Evolutionary conservation across 805 yeast genomes (phyloP).

Genomic region (Isabelozyma rhagii): DNA sequence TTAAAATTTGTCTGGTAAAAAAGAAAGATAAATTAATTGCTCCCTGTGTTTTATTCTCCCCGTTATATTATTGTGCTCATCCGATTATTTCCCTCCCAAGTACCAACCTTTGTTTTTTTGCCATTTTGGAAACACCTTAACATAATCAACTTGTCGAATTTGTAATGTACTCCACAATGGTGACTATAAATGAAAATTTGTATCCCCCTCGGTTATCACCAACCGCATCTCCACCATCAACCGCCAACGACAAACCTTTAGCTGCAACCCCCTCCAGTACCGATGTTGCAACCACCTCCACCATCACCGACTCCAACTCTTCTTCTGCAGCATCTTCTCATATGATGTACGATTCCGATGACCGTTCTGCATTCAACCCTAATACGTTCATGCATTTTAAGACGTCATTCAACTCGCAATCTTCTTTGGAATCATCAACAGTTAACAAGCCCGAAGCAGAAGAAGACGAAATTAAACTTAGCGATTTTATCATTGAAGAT

Average conservation of each 20-base stretch:
- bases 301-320: background rate
- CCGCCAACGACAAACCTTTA: background rate
- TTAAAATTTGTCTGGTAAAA: background rate
- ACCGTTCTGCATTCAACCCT: conserved; percentile 1
- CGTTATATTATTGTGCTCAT: background rate
- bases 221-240: background rate
- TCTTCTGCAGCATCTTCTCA: background rate
- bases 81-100: background rate
- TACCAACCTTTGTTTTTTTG: background rate
- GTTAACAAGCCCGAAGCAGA: background rate
- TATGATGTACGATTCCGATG: background rate
- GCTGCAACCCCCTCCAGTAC: background rate
- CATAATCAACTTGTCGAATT: background rate
- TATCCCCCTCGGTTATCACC: background rate
- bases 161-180: background rate
- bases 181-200: background rate
- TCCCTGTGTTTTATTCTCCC: background rate
- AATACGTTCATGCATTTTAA: conserved; percentile 1
- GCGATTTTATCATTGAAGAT: conserved; percentile 19
- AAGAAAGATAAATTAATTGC: background rate
- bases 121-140: background rate
- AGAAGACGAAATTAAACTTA: conserved; percentile 10
- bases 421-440: background rate
- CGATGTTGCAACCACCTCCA: background rate
- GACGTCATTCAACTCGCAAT: background rate